phyloP scores from a whole-genome alignment of 1,139 yeast genomes.

The Geotrichum fermentans region DNA sequence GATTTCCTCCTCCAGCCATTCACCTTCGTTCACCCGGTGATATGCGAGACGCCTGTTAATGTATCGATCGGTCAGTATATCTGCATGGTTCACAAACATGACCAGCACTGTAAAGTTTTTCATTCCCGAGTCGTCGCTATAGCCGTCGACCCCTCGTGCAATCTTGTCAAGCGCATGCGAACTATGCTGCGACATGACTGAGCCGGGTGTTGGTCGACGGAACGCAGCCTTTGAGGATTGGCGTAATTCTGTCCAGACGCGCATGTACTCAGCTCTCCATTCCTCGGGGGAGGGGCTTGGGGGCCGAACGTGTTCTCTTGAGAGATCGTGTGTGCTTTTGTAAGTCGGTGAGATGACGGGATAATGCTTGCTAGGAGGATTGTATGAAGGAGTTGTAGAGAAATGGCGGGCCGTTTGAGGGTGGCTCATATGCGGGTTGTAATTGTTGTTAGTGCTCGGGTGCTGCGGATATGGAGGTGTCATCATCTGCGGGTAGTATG shows the following conservation, averaged over 20 bases:
- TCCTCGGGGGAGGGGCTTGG: slow-evolving; percentile 56
- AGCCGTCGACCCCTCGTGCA: slow-evolving; percentile 79
- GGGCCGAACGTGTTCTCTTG: slow-evolving; percentile 52
- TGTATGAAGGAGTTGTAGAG: background rate
- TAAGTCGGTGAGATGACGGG: slow-evolving; percentile 37
- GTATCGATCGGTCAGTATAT: slow-evolving; percentile 50
- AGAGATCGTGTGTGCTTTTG: slow-evolving; percentile 45
- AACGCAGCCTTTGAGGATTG: slow-evolving; percentile 57
- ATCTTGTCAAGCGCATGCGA: slow-evolving; percentile 61
- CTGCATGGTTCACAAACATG: slow-evolving; percentile 69
- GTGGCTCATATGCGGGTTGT: no score
- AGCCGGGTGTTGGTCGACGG: slow-evolving; percentile 68
- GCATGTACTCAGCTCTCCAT: slow-evolving; percentile 57
- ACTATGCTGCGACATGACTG: slow-evolving; percentile 52
- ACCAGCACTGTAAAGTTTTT: slow-evolving; percentile 67
- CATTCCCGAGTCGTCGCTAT: slow-evolving; percentile 61
- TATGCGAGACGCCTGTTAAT: slow-evolving; percentile 21
- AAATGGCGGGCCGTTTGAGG: background rate
- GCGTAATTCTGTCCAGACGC: slow-evolving; percentile 62
- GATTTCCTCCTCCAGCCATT: slow-evolving; percentile 72
- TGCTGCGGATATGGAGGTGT: slow-evolving; percentile 1
- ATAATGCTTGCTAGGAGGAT: slow-evolving; percentile 1
- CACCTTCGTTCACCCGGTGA: slow-evolving; percentile 52
- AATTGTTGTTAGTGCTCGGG: background rate
- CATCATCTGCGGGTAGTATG: slow-evolving; percentile 7